Evolutionary conservation across 129 eudicot genomes (phyloP), one percentile per base, ranked within the genome.

Genomic region (Logfia minima): DNA sequence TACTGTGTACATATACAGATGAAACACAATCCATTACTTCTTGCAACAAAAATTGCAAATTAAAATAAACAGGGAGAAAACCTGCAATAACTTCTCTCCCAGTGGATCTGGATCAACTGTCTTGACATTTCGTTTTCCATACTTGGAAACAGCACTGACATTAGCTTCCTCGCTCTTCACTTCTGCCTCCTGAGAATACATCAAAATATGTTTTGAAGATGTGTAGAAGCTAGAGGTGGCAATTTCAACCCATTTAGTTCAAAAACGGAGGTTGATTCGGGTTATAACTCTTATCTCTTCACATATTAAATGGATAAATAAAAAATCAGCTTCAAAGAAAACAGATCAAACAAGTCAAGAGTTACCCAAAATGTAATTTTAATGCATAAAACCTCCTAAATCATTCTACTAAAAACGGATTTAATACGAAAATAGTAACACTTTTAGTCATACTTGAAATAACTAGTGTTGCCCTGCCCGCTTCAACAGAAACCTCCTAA

Each of bases 21-120:
- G 29, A 59, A 60, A 60, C 41, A 66, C 32, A 56, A 64, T 2
- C 19, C 34, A 35, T 9, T 19, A 35, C 14, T 29, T 45, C 8
- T 58, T 6, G 4, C 8, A n/a, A 32, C 59, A 13, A 37, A 8
- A 13, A 23, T 35, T 26, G 37, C 39, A 53, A 18, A 19, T 39
- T 6, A 48, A n/a, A 28, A 82, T 68, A 58, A 31, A 70, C 37
- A 56, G 4, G 67, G 3, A 45, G 19, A 22, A 14, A 60, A 94
- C 99, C 99, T 89, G 96, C 86, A 94, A 63, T 68, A 94, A 75
- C 56, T 91, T 94, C 82, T 91, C 99, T 56, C 99, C 99, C 68
- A 87, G 66, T 26, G 99, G 99, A 83, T 94, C 98, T 29, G 81
- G 86, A 79, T 93, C 98, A 63, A 90, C 96, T 31, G 98, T 86